Percentiles rank a stretch among this genome's conserved stretches.
phyloP scores from a whole-genome alignment of 2,329 filamentous ascomycete genomes.

The Sclerotinia minor region DNA sequence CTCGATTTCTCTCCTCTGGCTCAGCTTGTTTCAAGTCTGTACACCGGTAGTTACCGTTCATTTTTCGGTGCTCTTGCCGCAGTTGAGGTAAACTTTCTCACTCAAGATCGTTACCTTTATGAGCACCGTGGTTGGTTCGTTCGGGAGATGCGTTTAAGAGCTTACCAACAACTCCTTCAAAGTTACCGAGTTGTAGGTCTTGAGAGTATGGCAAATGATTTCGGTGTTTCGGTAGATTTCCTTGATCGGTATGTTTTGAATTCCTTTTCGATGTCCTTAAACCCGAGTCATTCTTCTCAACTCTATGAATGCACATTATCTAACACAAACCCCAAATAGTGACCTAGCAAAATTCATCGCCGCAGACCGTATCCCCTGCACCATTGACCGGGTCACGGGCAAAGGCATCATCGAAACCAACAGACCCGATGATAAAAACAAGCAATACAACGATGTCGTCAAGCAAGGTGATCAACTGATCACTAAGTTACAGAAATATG shows the following conservation, averaged over 20 bases:
- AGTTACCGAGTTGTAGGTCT: slow-evolving; percentile 97
- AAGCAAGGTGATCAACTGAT: slow-evolving; percentile 97
- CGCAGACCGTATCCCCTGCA: slow-evolving; percentile 89
- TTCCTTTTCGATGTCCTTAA: slow-evolving; percentile 16
- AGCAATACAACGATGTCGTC: slow-evolving; percentile 97
- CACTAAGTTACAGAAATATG: slow-evolving; percentile 99
- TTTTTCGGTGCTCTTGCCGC: slow-evolving; percentile 89
- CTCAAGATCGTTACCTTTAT: slow-evolving; percentile 89
- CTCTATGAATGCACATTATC: background rate
- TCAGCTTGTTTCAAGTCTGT: slow-evolving; percentile 85
- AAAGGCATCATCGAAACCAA: slow-evolving; percentile 98
- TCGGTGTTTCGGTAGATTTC: slow-evolving; percentile 95
- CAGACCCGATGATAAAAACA: slow-evolving; percentile 97
- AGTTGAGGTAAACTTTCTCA: slow-evolving; percentile 92
- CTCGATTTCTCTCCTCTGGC: slow-evolving; percentile 89
- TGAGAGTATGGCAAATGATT: slow-evolving; percentile 94
- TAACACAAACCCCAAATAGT: slow-evolving; percentile 47
- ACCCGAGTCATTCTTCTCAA: no score
- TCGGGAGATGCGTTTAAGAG: slow-evolving; percentile 93
- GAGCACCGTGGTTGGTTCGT: slow-evolving; percentile 98
- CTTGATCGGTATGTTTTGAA: slow-evolving; percentile 73
- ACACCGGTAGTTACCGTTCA: slow-evolving; percentile 88
- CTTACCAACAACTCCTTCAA: slow-evolving; percentile 95
- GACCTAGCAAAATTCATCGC: slow-evolving; percentile 98
- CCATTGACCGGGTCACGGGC: slow-evolving; percentile 93